phyloP scores from a whole-genome alignment of 2,329 filamentous ascomycete species.

The Didymella lethalis region DNA sequence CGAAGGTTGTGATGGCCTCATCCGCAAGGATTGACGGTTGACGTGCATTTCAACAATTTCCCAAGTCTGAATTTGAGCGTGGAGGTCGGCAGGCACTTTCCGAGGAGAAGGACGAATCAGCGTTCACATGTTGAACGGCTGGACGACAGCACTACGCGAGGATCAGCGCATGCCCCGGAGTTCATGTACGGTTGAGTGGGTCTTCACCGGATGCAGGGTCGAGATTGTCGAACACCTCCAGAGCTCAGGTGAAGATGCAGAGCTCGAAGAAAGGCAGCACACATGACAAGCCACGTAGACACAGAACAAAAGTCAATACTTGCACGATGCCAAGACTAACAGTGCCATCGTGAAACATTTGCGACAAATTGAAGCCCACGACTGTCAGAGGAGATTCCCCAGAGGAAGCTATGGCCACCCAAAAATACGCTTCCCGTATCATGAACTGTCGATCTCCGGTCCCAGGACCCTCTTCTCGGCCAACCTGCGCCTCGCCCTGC shows the following conservation, averaged over 20 bases:
- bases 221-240: not conserved
- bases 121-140: not conserved
- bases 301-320: not conserved
- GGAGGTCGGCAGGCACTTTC: not conserved
- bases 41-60: not conserved
- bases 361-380: constrained; percentile 21
- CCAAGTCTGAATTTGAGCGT: not conserved
- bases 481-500: constrained; percentile 27
- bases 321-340: constrained; percentile 12
- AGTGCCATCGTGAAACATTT: constrained; percentile 17
- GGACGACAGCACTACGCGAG: constrained; percentile 10
- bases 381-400: constrained; percentile 22
- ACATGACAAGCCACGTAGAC: not conserved
- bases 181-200: constrained; percentile 22
- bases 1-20: not conserved
- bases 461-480: constrained; percentile 30
- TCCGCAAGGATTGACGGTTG: not conserved
- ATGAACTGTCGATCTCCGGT: constrained; percentile 31
- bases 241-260: not conserved
- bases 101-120: not conserved
- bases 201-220: constrained; percentile 20
- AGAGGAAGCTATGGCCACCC: constrained; percentile 27
- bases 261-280: not conserved
- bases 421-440: constrained; percentile 14
- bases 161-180: constrained; percentile 12